Percentiles rank a stretch among this genome's conserved stretches.
phyloP scores from a whole-genome alignment of 768 basidiomycete genomes.

The Panellus pusillus region DNA sequence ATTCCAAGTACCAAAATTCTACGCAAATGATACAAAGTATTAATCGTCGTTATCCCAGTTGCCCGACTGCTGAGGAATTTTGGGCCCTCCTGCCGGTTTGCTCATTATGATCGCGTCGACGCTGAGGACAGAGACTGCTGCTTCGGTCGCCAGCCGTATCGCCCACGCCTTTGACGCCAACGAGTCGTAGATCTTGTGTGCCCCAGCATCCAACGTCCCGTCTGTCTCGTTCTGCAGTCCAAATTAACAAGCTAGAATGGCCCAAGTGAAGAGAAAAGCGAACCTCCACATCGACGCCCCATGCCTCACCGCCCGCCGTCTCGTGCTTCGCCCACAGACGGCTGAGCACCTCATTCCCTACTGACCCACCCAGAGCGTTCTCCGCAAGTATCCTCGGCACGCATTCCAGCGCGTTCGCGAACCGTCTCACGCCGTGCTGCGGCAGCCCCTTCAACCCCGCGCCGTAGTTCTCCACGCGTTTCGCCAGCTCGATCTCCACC shows the following conservation, averaged over 20 bases:
- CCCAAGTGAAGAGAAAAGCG: slow-evolving; percentile 10
- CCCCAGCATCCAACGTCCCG: slow-evolving; percentile 66
- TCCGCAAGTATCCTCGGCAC: slow-evolving; percentile 91
- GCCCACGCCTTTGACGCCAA: slow-evolving; percentile 90
- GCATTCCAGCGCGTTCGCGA: slow-evolving; percentile 87
- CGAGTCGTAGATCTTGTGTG: slow-evolving; percentile 79
- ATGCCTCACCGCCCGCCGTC: slow-evolving; percentile 64
- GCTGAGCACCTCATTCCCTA: slow-evolving; percentile 91
- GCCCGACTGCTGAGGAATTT: slow-evolving; percentile 81
- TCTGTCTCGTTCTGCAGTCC: slow-evolving; percentile 67
- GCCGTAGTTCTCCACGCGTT: slow-evolving; percentile 82
- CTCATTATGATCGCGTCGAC: slow-evolving; percentile 99
- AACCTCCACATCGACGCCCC: slow-evolving; percentile 92
- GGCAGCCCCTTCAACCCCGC: slow-evolving; percentile 85
- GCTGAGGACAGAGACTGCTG: slow-evolving; percentile 85
- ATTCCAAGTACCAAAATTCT: too few relatives aligned
- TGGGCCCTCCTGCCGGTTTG: slow-evolving; percentile 88
- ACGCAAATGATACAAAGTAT: neutral
- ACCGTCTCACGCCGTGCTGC: slow-evolving; percentile 92
- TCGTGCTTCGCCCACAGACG: slow-evolving; percentile 90
- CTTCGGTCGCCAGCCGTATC: slow-evolving; percentile 86
- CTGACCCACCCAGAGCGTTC: slow-evolving; percentile 89
- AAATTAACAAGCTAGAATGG: slow-evolving; percentile 5
- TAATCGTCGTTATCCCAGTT: slow-evolving; percentile 85
- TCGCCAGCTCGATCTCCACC: slow-evolving; percentile 89